Conservation (phyloP, 768 basidiomycete genomes). For the Baorangia bicolor region DNA sequence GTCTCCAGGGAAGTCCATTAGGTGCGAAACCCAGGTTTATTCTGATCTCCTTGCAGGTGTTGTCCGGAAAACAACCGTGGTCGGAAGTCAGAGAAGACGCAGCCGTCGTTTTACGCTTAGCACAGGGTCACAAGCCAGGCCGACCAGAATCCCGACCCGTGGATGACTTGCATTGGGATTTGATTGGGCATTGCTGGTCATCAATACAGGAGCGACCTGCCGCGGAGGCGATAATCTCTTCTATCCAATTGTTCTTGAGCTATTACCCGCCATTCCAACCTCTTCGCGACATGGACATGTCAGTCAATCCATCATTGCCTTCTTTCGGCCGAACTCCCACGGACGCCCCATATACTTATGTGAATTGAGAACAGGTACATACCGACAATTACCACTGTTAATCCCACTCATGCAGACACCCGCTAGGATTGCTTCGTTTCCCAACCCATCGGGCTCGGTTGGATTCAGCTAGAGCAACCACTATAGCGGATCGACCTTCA, state of each 20-base stretch:
- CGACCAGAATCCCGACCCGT: not conserved
- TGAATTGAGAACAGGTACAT: not conserved
- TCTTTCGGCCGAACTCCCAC: not conserved
- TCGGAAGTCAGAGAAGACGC: not conserved
- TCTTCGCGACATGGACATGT: not conserved
- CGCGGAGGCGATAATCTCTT: not conserved
- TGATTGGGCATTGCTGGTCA: not conserved
- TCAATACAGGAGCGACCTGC: not conserved
- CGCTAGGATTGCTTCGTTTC: not conserved
- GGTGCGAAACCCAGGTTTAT: not conserved
- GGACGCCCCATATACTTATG: not conserved
- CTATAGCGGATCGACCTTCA: not conserved
- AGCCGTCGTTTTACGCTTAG: not conserved
- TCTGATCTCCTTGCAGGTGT: not conserved
- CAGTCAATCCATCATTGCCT: not conserved
- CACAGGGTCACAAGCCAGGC: not conserved
- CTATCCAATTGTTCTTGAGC: not conserved
- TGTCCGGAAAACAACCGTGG: not conserved
- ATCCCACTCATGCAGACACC: not conserved
- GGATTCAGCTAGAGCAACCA: not conserved
- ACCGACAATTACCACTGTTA: not conserved
- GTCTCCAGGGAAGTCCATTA: not conserved
- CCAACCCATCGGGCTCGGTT: not conserved
- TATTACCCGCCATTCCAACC: not conserved
- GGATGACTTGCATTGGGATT: not conserved